A percentile compares a stretch with the other conserved stretches of the same genome.
Evolutionary conservation across 1,284 basidiomycete species (phyloP).

Genomic region (Ceratorhiza oryzae-sativae): DNA sequence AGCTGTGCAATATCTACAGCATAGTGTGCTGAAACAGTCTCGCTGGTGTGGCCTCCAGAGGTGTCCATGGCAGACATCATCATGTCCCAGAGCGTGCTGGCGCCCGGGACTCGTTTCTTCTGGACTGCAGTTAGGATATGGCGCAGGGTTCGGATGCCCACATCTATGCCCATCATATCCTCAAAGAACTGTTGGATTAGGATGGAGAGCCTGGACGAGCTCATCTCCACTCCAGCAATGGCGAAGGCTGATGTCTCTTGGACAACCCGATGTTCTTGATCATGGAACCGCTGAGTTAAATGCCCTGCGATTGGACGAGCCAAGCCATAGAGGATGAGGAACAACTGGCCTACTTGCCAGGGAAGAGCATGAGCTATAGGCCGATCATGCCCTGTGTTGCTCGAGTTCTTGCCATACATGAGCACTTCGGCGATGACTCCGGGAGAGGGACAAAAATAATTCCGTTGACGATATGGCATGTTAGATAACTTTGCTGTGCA

Average conservation of each 20-base stretch:
- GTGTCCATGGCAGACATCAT: neutral
- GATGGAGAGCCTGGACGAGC: neutral
- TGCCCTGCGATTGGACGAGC: neutral
- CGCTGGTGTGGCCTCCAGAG: neutral
- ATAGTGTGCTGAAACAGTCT: neutral
- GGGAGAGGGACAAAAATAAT: neutral
- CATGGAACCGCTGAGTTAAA: neutral
- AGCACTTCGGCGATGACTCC: neutral
- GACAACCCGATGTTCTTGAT: neutral
- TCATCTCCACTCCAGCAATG: neutral
- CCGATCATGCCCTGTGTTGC: neutral
- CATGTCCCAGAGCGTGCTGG: neutral
- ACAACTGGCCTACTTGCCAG: neutral
- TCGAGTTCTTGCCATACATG: constrained; percentile 11
- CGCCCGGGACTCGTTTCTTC: neutral
- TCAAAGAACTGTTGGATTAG: neutral
- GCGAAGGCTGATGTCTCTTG: neutral
- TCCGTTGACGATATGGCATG: no score
- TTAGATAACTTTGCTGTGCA: no score
- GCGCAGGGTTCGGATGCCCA: neutral
- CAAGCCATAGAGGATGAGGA: neutral
- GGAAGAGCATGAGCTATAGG: constrained; percentile 3
- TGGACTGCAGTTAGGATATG: constrained; percentile 1
- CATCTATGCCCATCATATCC: neutral
- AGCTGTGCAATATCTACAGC: neutral